Conservation (phyloP, 2,329 filamentous ascomycete species). For the Colletotrichum plurivorum region DNA sequence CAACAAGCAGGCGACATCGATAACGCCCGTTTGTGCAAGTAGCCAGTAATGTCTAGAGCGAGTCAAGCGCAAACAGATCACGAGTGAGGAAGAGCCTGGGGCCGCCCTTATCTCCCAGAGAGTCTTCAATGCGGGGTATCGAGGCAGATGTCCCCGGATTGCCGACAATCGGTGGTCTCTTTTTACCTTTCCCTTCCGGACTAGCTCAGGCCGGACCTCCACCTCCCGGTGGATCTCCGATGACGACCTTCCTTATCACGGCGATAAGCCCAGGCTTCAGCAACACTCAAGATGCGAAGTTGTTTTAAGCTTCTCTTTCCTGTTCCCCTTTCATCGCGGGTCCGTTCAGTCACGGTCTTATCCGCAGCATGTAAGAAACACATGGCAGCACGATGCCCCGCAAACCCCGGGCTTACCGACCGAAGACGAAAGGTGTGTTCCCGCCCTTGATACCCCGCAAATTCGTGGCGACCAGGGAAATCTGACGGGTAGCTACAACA, state of each 20-base stretch:
- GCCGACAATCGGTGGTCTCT: constrained; percentile 18
- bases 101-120: no score
- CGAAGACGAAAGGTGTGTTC: constrained; percentile 19
- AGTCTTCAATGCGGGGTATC: background rate
- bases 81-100: no score
- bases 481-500: background rate
- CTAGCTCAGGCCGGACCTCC: background rate
- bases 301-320: constrained; percentile 7
- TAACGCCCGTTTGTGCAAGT: background rate
- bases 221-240: background rate
- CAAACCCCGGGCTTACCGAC: constrained; percentile 6
- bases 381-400: constrained; percentile 1
- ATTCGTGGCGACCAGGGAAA: no score
- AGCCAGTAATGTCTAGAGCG: no score
- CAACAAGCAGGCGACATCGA: background rate
- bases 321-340: no score
- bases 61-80: no score
- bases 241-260: background rate
- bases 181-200: constrained; percentile 24
- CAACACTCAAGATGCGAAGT: background rate
- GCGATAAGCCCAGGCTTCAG: background rate
- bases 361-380: background rate
- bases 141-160: background rate
- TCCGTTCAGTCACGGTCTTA: background rate
- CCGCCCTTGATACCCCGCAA: background rate